A percentile compares a stretch with the other conserved stretches of the same genome.
phyloP scores from a whole-genome alignment of 1,284 basidiomycete species.

The Apiotrichum brassicae region DNA sequence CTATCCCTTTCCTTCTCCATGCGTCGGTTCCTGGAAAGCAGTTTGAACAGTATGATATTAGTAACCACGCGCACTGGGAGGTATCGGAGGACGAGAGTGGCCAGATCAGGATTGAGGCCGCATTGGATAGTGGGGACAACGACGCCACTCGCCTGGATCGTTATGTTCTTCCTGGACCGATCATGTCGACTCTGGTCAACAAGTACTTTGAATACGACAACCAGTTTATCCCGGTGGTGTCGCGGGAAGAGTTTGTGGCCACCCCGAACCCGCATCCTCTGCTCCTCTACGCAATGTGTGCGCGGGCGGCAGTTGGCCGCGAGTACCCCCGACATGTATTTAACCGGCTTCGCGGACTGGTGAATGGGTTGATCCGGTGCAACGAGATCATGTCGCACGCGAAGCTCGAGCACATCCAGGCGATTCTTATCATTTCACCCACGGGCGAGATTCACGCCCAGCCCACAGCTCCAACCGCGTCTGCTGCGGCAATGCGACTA shows the following conservation, averaged over 20 bases:
- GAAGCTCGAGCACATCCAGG: constrained; percentile 79
- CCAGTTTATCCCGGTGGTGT: constrained; percentile 80
- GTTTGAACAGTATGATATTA: constrained; percentile 79
- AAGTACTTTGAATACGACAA: constrained; percentile 80
- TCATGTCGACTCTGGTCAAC: constrained; percentile 78
- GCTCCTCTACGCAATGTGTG: constrained; percentile 85
- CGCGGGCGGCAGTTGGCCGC: constrained; percentile 76
- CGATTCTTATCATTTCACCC: constrained; percentile 58
- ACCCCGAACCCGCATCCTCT: constrained; percentile 49
- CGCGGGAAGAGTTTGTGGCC: constrained; percentile 75
- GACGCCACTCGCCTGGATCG: constrained; percentile 23
- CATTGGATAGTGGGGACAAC: constrained; percentile 38
- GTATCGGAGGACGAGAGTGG: constrained; percentile 73
- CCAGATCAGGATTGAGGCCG: constrained; percentile 73
- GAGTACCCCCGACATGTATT: constrained; percentile 77
- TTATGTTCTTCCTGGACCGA: constrained; percentile 56
- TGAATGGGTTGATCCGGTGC: constrained; percentile 76
- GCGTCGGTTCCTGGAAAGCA: constrained; percentile 74
- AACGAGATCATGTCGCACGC: constrained; percentile 86
- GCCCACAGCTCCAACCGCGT: constrained; percentile 43
- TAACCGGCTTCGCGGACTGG: constrained; percentile 71
- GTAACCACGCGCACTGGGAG: constrained; percentile 76
- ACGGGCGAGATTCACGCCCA: constrained; percentile 47
- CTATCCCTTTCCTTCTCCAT: constrained; percentile 77
- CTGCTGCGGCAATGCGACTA: constrained; percentile 39